Base-by-base conservation (phyloP, 768 basidiomycete genomes). In the Boletus reticuloceps region DNA sequence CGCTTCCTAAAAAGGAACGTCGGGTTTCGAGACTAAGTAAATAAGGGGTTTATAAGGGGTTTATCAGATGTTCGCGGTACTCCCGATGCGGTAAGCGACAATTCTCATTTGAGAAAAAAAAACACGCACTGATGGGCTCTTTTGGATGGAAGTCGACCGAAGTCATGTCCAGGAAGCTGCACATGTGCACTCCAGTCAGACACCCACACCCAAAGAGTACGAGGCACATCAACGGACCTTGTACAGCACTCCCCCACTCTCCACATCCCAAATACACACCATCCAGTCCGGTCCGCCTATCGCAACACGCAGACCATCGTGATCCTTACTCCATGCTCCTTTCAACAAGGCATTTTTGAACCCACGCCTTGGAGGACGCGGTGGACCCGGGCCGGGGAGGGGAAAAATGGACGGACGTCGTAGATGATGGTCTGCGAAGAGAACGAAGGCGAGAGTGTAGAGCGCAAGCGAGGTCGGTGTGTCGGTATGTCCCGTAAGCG, bases 121-220 rank as follows among this genome's bases (percentile, higher is more conserved):
- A 16, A 52, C 12, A 77, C 94, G 59, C 71, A 96, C 94, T 83
- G 69, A 97, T 94, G 12, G 94, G 95, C 64, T 97, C 94, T 65
- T 87, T 92, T 10, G 96, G 94, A 69, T 96, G 94, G 78, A 96
- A 97, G 63, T 96, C 97, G 0, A 94, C 92, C n/a, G 88, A 77
- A 2, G 93, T 94, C 14, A 98, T 99, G 96, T 14, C 96, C 96
- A 38, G 96, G 93, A 54, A 98, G 80, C 91, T 91, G 56, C 19
- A 34, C 25, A 22, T n/a, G 39, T 45, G 27, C 51, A 50, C 22
- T 36, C 19, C 10, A n/a, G 34, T 39, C 17, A 41, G 43, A 13
- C 22, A 12, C 11, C 10, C 27, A 39, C 32, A 1, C 2, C 38
- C 19, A 13, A 14, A 19, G 53, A n/a, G 29, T 41, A 50, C 47